These are phyloP conservation scores for Rubia balearica DNA, from an alignment of 305 asterid genomes.

Conservation along the genomic window DNA sequence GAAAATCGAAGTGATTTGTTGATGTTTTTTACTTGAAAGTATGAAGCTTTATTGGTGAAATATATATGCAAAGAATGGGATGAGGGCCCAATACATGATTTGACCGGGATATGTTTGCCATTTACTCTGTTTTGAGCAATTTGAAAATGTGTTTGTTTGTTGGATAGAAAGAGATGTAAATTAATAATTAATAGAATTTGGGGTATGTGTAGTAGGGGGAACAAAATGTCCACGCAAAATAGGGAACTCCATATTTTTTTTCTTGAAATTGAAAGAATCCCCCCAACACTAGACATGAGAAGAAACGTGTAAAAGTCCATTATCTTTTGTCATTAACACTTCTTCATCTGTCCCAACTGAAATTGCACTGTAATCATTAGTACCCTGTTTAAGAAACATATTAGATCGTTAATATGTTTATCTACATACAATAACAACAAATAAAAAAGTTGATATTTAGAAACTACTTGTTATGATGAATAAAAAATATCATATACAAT, in stretches of 20 bases:
- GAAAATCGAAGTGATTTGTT: slow-evolving; percentile 8
- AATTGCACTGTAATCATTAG: too few species aligned
- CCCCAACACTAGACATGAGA: slow-evolving; percentile 6
- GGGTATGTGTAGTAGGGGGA: slow-evolving; percentile 39
- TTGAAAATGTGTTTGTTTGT: background rate
- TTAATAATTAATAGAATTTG: slow-evolving; percentile 18
- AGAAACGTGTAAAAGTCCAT: slow-evolving; percentile 20
- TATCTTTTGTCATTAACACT: background rate
- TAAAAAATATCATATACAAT: too few species aligned
- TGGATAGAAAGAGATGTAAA: slow-evolving; percentile 2
- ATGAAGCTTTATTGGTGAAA: slow-evolving; percentile 5
- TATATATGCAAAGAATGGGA: slow-evolving; percentile 18
- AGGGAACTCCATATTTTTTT: slow-evolving; percentile 43
- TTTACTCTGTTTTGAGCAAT: slow-evolving; percentile 1
- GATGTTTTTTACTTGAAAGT: slow-evolving; percentile 15
- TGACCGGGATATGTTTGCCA: slow-evolving; percentile 19
- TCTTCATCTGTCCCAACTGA: too few species aligned
- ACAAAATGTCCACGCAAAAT: slow-evolving; percentile 34
- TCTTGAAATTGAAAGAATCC: slow-evolving; percentile 25
- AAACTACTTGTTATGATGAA: too few species aligned
- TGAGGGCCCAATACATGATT: slow-evolving; percentile 30
- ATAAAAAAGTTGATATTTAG: too few species aligned
- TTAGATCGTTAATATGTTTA: too few species aligned
- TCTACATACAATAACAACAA: too few species aligned
- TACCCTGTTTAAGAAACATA: too few species aligned